Evolutionary conservation across 306 rosid species (phyloP).

Genomic region (Quillaja saponaria): DNA sequence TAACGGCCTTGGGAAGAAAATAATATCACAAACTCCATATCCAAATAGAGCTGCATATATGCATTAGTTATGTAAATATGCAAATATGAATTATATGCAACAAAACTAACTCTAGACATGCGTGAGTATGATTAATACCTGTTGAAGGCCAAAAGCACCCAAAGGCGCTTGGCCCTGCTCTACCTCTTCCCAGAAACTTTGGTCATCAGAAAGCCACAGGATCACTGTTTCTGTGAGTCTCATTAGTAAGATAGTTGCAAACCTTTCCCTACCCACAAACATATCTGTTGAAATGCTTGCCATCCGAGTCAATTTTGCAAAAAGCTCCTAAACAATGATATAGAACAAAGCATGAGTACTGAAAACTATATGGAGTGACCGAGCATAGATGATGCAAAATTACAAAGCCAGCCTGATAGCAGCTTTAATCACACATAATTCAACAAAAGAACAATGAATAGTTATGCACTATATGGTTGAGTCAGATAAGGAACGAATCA

Average conservation of each 20-base stretch:
- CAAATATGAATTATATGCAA: not conserved
- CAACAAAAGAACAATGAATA: too few relatives aligned
- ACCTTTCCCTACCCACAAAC: slow-evolving; percentile 88
- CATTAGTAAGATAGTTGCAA: slow-evolving; percentile 79
- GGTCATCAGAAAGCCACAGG: slow-evolving; percentile 84
- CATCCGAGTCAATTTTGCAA: slow-evolving; percentile 52
- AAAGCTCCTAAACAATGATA: slow-evolving; percentile 55
- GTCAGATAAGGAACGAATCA: too few relatives aligned
- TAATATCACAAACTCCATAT: slow-evolving; percentile 90
- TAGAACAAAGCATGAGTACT: slow-evolving; percentile 3
- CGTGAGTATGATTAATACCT: slow-evolving; percentile 41
- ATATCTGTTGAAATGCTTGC: slow-evolving; percentile 69
- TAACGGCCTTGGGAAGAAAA: slow-evolving; percentile 90
- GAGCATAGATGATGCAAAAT: too few relatives aligned
- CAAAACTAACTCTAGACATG: not conserved
- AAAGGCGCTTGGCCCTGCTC: slow-evolving; percentile 65
- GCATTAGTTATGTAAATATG: not conserved
- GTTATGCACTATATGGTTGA: too few relatives aligned
- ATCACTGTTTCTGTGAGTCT: slow-evolving; percentile 86
- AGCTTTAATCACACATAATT: too few relatives aligned
- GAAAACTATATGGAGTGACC: too few relatives aligned
- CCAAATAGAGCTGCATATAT: slow-evolving; percentile 74
- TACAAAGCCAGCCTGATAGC: too few relatives aligned
- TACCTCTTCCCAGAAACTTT: slow-evolving; percentile 79
- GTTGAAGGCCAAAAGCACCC: slow-evolving; percentile 92